Conservation (phyloP, 306 rosid species). For the Ammopiptanthus mongolicus region DNA sequence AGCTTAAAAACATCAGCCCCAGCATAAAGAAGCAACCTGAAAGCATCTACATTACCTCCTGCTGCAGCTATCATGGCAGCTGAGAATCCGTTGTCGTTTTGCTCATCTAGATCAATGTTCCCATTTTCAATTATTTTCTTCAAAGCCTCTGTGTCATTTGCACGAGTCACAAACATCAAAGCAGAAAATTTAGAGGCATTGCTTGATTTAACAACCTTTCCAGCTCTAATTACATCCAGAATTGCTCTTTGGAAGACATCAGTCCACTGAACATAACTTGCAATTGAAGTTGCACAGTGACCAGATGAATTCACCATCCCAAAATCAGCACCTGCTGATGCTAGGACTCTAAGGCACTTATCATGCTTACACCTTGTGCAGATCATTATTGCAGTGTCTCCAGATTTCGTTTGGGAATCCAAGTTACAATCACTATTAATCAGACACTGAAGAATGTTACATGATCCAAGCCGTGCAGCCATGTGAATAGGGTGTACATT, state of each 20-base stretch:
- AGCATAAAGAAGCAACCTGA: constrained; percentile 43
- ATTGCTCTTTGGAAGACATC: constrained; percentile 31
- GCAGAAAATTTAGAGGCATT: constrained; percentile 35
- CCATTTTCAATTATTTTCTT: constrained; percentile 35
- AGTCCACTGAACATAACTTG: constrained; percentile 36
- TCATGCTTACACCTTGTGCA: constrained; percentile 35
- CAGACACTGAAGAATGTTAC: constrained; percentile 31
- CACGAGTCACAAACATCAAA: constrained; percentile 36
- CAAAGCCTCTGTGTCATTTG: constrained; percentile 38
- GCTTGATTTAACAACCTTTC: constrained; percentile 41
- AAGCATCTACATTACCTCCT: constrained; percentile 38
- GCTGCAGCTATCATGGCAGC: constrained; percentile 55
- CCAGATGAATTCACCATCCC: constrained; percentile 43
- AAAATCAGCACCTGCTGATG: constrained; percentile 54
- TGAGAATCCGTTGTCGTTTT: constrained; percentile 52
- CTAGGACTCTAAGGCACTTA: constrained; percentile 45
- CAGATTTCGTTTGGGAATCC: constrained; percentile 40
- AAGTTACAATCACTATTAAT: constrained; percentile 33
- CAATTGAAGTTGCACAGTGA: constrained; percentile 39
- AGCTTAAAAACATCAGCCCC: constrained; percentile 47
- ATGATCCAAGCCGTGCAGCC: constrained; percentile 39
- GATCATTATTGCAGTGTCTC: constrained; percentile 52
- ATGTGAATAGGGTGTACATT: constrained; percentile 41
- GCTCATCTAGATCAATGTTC: constrained; percentile 34
- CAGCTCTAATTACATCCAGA: constrained; percentile 26